A percentile compares a stretch with the other conserved stretches of the same genome.
Evolutionary conservation across 2,329 filamentous ascomycete species (phyloP).

Genomic region (Colletotrichum paranaense): DNA sequence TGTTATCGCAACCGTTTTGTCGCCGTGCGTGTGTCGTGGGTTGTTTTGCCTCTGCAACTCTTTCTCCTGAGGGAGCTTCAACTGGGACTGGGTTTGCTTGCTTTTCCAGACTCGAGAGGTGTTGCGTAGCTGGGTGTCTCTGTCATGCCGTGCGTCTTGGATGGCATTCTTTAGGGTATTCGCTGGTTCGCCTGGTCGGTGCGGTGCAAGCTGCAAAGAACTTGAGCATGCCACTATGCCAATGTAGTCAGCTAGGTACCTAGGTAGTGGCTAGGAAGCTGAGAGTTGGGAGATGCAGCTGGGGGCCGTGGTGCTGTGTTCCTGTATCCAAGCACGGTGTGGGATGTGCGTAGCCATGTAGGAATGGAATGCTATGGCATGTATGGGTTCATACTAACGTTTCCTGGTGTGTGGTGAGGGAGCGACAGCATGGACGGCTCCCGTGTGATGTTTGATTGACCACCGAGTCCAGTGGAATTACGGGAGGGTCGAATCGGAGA

Average conservation of each 20-base stretch:
- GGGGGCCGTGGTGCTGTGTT: not conserved
- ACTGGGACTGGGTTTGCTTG: not conserved
- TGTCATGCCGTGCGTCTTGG: not conserved
- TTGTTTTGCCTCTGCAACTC: slow-evolving; percentile 20
- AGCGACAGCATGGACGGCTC: not conserved
- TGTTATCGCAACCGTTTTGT: slow-evolving; percentile 30
- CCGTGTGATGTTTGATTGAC: not conserved
- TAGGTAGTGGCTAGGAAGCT: not conserved
- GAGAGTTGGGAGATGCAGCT: not conserved
- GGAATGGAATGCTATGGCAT: not conserved
- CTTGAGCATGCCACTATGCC: not conserved
- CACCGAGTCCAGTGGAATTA: not conserved
- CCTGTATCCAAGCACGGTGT: not conserved
- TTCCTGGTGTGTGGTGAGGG: not conserved
- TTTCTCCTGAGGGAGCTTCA: not conserved
- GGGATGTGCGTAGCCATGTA: not conserved
- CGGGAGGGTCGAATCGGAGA: not conserved
- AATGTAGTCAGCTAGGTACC: no score
- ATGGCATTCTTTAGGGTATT: not conserved
- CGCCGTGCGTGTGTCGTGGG: slow-evolving; percentile 1
- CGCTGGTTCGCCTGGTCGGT: slow-evolving; percentile 7
- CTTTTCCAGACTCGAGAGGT: not conserved
- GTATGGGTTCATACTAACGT: not conserved
- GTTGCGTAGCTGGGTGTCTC: not conserved
- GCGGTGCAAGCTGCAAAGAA: slow-evolving; percentile 7